Evolutionary conservation across 192 early-diverging fungal genomes (phyloP).

Genomic region (Chytriomyces hyalinus): DNA sequence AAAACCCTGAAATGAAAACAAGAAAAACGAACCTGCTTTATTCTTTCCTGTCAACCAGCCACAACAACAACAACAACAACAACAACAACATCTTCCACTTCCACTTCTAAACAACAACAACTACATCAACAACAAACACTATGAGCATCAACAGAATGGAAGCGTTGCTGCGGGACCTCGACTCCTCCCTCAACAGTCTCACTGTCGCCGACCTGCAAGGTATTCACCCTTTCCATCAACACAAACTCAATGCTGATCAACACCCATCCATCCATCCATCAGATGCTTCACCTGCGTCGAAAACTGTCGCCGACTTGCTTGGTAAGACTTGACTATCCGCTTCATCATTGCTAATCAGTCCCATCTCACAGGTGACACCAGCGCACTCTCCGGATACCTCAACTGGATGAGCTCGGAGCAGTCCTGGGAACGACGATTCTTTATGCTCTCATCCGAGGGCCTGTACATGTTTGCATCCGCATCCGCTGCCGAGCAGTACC

Average conservation of each 20-base stretch:
- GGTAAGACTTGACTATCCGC: not conserved
- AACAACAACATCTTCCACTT: no score
- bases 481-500: not conserved
- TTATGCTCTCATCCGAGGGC: conserved; percentile 3
- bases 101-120: no score
- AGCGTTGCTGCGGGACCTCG: conserved; percentile 6
- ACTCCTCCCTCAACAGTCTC: not conserved
- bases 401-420: not conserved
- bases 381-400: conserved; percentile 13
- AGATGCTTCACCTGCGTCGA: not conserved
- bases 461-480: conserved; percentile 11
- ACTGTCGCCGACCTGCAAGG: not conserved
- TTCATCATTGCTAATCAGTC: not conserved
- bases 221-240: not conserved
- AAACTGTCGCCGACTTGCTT: conserved; percentile 14
- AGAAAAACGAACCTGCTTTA: not conserved
- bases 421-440: conserved; percentile 12
- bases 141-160: conserved; percentile 1
- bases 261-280: not conserved
- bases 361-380: not conserved
- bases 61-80: not conserved
- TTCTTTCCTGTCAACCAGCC: not conserved
- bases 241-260: not conserved
- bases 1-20: not conserved
- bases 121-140: not conserved